Evolutionary conservation across 495 filamentous ascomycete genomes (phyloP), one percentile per base, ranked within the genome.

Genomic region (Neurospora sp.): DNA sequence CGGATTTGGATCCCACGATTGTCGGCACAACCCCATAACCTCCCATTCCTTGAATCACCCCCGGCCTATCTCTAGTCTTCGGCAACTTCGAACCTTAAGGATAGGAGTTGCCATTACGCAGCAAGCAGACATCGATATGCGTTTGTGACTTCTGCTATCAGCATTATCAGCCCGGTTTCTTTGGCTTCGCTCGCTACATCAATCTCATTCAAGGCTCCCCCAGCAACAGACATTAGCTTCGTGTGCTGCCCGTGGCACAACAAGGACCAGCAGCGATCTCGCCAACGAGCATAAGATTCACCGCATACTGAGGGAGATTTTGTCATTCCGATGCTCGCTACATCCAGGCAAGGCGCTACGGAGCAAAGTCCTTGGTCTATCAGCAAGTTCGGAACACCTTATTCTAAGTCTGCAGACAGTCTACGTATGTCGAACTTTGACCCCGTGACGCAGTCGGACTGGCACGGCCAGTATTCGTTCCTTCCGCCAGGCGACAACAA

Each of bases 381-480:
- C 76, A 86, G 83, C 83, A 88, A 87, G 82, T 85, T 86, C 76
- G 85, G 86, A 79, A 83, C 82, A 77, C 76, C 83, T 74, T 87
- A 86, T 78, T 81, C 83, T 72, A 85, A 85, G 76, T 75, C 85
- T 69, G 80, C 84, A 72, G 81, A 83, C 73, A 82, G 81, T 81
- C 80, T 84, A 86, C 87, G 87, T 83, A 88, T 88, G 87, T 88
- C 87, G 85, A 87, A 84, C 84, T 84, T 82, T 79, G 84, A 85
- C 80, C 72, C 83, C 72, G 84, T 84, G 76, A 85, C 87, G 81
- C 86, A 88, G 85, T 83, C 87, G 77, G 86, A 88, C 83, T 88
- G 87, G 87, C 86, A 84, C 77, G 83, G 86, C 77, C 85, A 85
- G 77, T 88, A 87, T 79, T 85, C 86, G 46, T 88, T 85, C 77